A percentile compares a stretch with the other conserved stretches of the same genome.
phyloP scores from a whole-genome alignment of 73 alveolate genomes.

The Stentor coeruleus region DNA sequence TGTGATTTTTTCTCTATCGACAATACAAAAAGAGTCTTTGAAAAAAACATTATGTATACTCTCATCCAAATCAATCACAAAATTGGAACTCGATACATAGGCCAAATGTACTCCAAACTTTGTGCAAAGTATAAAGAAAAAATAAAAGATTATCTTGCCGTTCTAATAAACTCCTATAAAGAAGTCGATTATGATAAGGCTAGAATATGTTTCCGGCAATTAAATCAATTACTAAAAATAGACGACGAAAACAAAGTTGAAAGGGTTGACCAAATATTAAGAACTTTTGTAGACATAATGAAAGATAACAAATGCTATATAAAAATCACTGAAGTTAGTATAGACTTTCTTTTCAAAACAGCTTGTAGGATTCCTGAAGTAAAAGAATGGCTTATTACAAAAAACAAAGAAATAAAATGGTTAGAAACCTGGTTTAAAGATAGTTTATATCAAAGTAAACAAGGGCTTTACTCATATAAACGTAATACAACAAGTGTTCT shows the following conservation, averaged over 20 bases:
- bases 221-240: constrained; percentile 17
- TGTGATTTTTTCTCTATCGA: background rate
- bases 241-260: no score
- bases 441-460: background rate
- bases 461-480: background rate
- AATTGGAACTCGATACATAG: background rate
- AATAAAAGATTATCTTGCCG: constrained; percentile 6
- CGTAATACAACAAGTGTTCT: background rate
- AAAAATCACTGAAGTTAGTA: constrained; percentile 35
- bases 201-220: constrained; percentile 35
- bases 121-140: background rate
- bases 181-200: constrained; percentile 44
- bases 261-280: constrained; percentile 29
- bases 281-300: constrained; percentile 29
- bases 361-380: constrained; percentile 22
- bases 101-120: background rate
- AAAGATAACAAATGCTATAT: constrained; percentile 31
- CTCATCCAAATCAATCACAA: background rate
- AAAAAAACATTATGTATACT: background rate
- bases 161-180: constrained; percentile 25
- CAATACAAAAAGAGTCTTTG: background rate
- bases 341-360: constrained; percentile 46
- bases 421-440: constrained; percentile 29
- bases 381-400: constrained; percentile 27
- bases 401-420: constrained; percentile 15